A percentile compares a stretch with the other conserved stretches of the same genome.
These are phyloP conservation scores for Cordia subcordata DNA, from an alignment of 257 asterid genomes.

Conservation along the genomic window DNA sequence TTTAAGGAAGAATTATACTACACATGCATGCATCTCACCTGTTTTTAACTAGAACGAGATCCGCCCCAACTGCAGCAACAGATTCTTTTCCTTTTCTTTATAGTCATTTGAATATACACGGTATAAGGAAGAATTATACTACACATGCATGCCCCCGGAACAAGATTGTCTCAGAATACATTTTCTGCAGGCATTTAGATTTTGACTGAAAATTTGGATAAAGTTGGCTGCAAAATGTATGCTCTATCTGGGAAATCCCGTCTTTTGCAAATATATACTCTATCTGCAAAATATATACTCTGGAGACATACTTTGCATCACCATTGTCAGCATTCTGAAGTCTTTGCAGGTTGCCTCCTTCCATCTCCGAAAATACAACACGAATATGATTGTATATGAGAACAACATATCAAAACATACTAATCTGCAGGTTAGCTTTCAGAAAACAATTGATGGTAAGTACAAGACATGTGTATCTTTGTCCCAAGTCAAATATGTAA, in stretches of 20 bases:
- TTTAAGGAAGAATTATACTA: too few species aligned
- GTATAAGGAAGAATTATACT: constrained; percentile 2
- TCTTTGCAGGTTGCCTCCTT: constrained; percentile 30
- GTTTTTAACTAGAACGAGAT: too few species aligned
- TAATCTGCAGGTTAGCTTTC: too few species aligned
- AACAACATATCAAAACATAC: too few species aligned
- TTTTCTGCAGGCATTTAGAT: constrained; percentile 43
- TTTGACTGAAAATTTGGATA: constrained; percentile 53
- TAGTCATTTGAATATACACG: too few species aligned
- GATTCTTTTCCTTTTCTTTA: constrained; percentile 55
- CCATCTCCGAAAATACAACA: constrained; percentile 37
- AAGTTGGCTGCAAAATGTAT: constrained; percentile 77
- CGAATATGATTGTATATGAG: not conserved
- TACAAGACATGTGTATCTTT: too few species aligned
- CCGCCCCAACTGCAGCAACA: constrained; percentile 1
- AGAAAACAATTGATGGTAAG: too few species aligned
- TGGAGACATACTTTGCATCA: constrained; percentile 63
- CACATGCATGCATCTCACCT: too few species aligned
- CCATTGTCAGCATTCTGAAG: constrained; percentile 36
- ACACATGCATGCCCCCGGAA: constrained; percentile 44
- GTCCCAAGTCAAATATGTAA: too few species aligned
- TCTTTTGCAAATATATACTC: constrained; percentile 77
- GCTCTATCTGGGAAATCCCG: constrained; percentile 81
- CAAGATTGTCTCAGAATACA: constrained; percentile 61
- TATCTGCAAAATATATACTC: constrained; percentile 90